phyloP scores from a whole-genome alignment of 176 grass and related monocot species.

The Dendrocalamus sinicus region DNA sequence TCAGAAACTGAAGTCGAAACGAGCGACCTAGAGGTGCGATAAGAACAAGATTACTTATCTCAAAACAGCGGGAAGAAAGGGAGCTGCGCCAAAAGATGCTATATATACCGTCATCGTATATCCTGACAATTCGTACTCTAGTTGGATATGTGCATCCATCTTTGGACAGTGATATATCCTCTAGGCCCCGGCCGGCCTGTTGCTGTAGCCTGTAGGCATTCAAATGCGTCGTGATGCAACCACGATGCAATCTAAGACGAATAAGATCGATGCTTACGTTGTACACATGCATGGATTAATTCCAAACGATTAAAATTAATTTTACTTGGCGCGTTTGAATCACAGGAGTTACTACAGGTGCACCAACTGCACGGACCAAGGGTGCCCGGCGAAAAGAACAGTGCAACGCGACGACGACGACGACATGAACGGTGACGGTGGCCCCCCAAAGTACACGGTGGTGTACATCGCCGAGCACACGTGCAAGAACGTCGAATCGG shows the following conservation, averaged over 20 bases:
- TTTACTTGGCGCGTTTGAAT: neutral
- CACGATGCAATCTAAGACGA: neutral
- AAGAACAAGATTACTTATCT: neutral
- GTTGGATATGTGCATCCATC: neutral
- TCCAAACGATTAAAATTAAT: neutral
- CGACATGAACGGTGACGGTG: accelerated
- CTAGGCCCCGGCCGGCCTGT: neutral
- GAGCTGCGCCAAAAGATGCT: neutral
- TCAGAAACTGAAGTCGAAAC: no score
- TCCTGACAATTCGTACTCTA: neutral
- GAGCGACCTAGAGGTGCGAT: no score
- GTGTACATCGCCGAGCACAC: slow-evolving; percentile 37
- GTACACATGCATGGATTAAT: neutral
- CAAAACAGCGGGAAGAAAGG: no score
- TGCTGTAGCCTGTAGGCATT: neutral
- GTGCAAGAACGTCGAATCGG: slow-evolving; percentile 32
- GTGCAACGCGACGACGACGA: slow-evolving; percentile 51
- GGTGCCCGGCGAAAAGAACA: slow-evolving; percentile 55
- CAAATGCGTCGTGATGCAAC: slow-evolving; percentile 36
- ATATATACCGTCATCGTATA: neutral
- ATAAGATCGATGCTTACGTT: no score
- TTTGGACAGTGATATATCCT: slow-evolving; percentile 16
- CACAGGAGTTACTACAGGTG: slow-evolving; percentile 72
- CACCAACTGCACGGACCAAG: slow-evolving; percentile 49
- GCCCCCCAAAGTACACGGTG: slow-evolving; percentile 33